Percentiles rank a stretch among this genome's conserved stretches.
Conservation (phyloP, 2,329 filamentous ascomycete genomes). For the Ophiostoma montium region DNA sequence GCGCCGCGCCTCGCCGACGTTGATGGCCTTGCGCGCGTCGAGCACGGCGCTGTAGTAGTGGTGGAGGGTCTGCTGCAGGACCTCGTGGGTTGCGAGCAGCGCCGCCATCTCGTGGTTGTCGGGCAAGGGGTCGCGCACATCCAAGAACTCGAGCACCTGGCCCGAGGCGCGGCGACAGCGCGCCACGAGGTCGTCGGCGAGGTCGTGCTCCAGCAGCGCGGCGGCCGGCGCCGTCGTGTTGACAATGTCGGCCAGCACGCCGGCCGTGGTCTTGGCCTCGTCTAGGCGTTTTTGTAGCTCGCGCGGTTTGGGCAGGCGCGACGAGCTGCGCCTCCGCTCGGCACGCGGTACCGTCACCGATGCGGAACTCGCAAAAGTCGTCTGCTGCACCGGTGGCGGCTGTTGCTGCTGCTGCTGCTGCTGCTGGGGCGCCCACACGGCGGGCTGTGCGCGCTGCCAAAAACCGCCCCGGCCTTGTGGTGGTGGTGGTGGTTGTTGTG, state of each 20-base stretch:
- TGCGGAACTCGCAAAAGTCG: not conserved
- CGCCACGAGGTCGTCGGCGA: conserved; percentile 83
- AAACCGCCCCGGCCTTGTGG: not conserved
- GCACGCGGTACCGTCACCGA: conserved; percentile 13
- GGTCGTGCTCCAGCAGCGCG: conserved; percentile 69
- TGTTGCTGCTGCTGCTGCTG: not conserved
- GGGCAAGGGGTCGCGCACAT: conserved; percentile 60
- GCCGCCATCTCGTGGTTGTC: conserved; percentile 91
- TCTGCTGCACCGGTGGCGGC: conserved; percentile 16
- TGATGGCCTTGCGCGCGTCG: conserved; percentile 43
- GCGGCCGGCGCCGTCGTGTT: conserved; percentile 70
- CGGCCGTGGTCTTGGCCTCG: conserved; percentile 81
- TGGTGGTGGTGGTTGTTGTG: not conserved
- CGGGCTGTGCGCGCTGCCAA: not conserved
- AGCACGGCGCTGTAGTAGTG: conserved; percentile 71
- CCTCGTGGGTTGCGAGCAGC: conserved; percentile 88
- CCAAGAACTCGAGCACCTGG: conserved; percentile 77
- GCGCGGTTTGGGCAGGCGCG: conserved; percentile 47
- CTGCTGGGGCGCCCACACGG: not conserved
- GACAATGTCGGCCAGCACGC: conserved; percentile 81
- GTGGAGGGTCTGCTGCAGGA: conserved; percentile 67
- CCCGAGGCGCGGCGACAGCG: conserved; percentile 69
- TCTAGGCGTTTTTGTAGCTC: conserved; percentile 76
- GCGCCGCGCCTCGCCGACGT: conserved; percentile 21
- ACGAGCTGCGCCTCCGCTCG: conserved; percentile 28